Evolutionary conservation across 495 filamentous ascomycete species (phyloP), one percentile per base, ranked within the genome.

Genomic region (Trypethelium eluteriae): DNA sequence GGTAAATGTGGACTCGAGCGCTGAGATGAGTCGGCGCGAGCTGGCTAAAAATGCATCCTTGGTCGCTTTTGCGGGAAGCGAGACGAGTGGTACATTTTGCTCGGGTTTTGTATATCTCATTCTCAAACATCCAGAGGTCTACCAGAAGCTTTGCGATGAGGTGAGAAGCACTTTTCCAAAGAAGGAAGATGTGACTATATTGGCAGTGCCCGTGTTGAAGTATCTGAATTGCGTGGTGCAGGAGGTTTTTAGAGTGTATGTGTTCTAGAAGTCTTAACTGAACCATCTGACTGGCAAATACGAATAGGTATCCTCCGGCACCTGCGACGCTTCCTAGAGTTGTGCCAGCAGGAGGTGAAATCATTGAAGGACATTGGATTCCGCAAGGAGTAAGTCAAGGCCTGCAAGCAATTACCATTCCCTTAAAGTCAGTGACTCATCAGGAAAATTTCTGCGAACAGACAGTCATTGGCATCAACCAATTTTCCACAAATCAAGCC

Each of bases 221-320:
- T 82, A 79, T 57, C 70, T 81, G 38, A 74, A 74, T 11, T 80
- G 79, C 16, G 81, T 80, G 53, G 74, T 87, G 0, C 76, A 85
- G 61, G 86, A 89, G 71, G 76, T 77, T 1, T 73, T 89, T 62
- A 80, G 86, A 3, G 77, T 85, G 66, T 59, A 36, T 9, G 25
- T 35, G 36, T 25, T 10, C 25, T 18, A 36, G 36, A n/a, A 18
- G 6, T 35, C 7, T 18, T 11, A 11, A 59, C 32, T 36, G 10
- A 36, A 35, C 14, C 11, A 10, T 59, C 2, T 7, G 3, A 36
- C 32, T 59, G 18, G 7, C 14, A 14, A 14, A 59, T 2, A 18
- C 14, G 7, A 9, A 34, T 36, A 59, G 53, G 18, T 86, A 85
- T 69, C 84, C 86, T 5, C 85, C 86, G 2, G 76, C 83, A 7